Evolutionary conservation across 129 eudicot genomes (phyloP).

Genomic region (Apium graveolens): DNA sequence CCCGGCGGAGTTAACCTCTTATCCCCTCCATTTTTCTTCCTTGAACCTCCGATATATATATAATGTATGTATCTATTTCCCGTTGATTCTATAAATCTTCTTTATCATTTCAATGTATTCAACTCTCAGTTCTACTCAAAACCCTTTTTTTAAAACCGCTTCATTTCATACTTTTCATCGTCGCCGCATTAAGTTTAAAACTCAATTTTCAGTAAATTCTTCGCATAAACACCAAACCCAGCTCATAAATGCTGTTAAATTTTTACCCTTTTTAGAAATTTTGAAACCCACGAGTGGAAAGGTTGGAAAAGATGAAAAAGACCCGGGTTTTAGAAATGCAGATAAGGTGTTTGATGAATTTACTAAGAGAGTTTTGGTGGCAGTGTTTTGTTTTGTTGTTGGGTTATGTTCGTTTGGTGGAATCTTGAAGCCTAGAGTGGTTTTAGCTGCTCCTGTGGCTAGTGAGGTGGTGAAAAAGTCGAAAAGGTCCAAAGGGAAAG

Average conservation of each 20-base stretch:
- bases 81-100: not conserved
- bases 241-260: conserved; percentile 4
- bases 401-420: conserved; percentile 50
- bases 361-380: conserved; percentile 32
- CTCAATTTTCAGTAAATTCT: conserved; percentile 19
- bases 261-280: not conserved
- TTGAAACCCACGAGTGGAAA: not conserved
- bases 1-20: not conserved
- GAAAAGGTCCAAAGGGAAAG: conserved; percentile 18
- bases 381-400: conserved; percentile 38
- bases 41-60: not conserved
- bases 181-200: conserved; percentile 17
- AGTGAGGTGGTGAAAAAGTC: conserved; percentile 14
- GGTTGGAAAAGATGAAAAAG: not conserved
- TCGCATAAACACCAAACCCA: conserved; percentile 13
- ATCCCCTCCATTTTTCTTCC: not conserved
- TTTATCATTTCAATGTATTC: conserved; percentile 23
- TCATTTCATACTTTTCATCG: conserved; percentile 15
- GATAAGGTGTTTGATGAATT: conserved; percentile 15
- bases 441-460: conserved; percentile 36
- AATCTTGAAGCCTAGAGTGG: conserved; percentile 27
- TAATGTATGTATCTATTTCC: not conserved
- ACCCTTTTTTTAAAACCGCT: conserved; percentile 24
- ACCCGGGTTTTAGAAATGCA: not conserved
- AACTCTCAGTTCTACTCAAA: conserved; percentile 20